These are phyloP conservation scores for Camelina laxa DNA, from an alignment of 345 rosid species.

Conservation along the genomic window DNA sequence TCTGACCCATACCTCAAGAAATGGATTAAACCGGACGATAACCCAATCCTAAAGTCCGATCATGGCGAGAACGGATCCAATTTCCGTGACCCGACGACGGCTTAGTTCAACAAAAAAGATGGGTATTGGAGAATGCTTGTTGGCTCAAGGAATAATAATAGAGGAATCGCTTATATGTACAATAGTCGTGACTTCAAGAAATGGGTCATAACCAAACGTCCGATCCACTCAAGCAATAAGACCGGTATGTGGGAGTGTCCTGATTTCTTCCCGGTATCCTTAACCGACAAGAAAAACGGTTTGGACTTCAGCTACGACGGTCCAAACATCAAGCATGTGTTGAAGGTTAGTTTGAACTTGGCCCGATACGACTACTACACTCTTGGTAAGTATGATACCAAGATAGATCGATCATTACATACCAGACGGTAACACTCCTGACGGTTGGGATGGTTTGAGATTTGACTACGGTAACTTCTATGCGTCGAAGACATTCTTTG, in stretches of 20 bases:
- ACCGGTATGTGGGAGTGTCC: constrained; percentile 99
- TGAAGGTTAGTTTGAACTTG: constrained; percentile 74
- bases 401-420: constrained; percentile 55
- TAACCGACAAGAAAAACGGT: constrained; percentile 58
- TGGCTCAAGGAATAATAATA: constrained; percentile 53
- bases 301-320: constrained; percentile 57
- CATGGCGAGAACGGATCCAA: constrained; percentile 60
- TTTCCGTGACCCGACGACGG: constrained; percentile 93
- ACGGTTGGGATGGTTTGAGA: constrained; percentile 79
- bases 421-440: constrained; percentile 58
- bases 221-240: constrained; percentile 54
- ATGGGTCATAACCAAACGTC: constrained; percentile 70
- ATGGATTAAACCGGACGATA: constrained; percentile 79
- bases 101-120: constrained; percentile 61
- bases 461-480: constrained; percentile 79
- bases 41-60: constrained; percentile 62
- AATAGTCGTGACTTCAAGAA: constrained; percentile 65
- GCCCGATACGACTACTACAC: constrained; percentile 78
- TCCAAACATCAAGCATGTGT: constrained; percentile 55
- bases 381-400: constrained; percentile 58
- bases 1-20: constrained; percentile 78
- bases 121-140: constrained; percentile 69
- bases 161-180: constrained; percentile 74
- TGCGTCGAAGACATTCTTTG: constrained; percentile 87
- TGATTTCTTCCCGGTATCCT: constrained; percentile 78